A percentile compares a stretch with the other conserved stretches of the same genome.
These are phyloP conservation scores for Alternaria sp. DNA, from an alignment of 2,329 filamentous ascomycete species.

Conservation along the genomic window DNA sequence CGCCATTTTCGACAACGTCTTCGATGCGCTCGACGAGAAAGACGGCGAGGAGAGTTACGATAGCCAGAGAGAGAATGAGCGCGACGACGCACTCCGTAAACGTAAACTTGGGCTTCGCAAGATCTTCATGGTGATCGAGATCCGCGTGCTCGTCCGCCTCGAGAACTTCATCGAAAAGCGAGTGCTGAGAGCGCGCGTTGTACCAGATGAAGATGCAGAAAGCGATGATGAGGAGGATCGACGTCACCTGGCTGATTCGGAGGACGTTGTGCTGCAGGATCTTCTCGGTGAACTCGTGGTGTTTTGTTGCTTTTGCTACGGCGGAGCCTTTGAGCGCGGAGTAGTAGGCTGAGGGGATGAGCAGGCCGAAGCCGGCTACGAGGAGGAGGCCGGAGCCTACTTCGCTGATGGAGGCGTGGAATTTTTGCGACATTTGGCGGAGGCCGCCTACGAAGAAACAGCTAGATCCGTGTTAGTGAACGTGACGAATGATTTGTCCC, in stretches of 20 bases:
- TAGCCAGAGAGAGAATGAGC: conserved; percentile 66
- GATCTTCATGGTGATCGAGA: conserved; percentile 66
- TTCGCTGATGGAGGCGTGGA: conserved; percentile 78
- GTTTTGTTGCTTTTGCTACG: conserved; percentile 33
- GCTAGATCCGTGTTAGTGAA: not conserved
- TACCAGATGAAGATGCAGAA: conserved; percentile 65
- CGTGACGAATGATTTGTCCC: too few relatives aligned
- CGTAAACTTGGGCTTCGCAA: conserved; percentile 71
- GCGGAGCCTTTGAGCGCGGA: conserved; percentile 53
- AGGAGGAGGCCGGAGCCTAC: conserved; percentile 78
- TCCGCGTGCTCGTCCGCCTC: conserved; percentile 73
- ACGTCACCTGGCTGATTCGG: conserved; percentile 46
- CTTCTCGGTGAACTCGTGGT: conserved; percentile 42
- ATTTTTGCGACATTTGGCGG: conserved; percentile 69
- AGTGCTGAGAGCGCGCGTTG: conserved; percentile 76
- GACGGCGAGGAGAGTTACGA: conserved; percentile 76
- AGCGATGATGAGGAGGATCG: conserved; percentile 44
- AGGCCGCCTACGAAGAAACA: conserved; percentile 83
- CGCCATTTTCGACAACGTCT: conserved; percentile 60
- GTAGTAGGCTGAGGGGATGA: conserved; percentile 45
- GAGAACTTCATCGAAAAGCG: conserved; percentile 77
- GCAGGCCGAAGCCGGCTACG: conserved; percentile 68
- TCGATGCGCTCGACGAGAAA: conserved; percentile 77
- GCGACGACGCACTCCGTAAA: conserved; percentile 74
- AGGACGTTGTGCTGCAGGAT: conserved; percentile 43